phyloP scores from a whole-genome alignment of 2,329 filamentous ascomycete species.

The Aspergillus texensis region DNA sequence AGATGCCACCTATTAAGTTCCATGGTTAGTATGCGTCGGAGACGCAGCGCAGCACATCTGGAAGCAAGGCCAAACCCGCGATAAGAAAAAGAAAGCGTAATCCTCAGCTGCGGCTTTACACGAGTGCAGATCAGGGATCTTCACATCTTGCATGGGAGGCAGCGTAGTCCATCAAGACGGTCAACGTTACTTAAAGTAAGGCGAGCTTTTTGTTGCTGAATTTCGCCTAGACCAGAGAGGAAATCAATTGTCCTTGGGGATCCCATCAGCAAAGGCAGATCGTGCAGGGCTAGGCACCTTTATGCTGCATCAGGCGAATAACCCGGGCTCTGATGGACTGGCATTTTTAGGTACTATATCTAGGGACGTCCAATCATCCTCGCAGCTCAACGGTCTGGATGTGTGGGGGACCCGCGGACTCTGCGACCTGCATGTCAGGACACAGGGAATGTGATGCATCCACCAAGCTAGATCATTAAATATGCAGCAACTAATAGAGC shows the following conservation, averaged over 20 bases:
- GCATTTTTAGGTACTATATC: constrained; percentile 7
- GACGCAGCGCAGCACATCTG: constrained; percentile 17
- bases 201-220: constrained; percentile 24
- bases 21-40: constrained; percentile 21
- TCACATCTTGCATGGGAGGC: constrained; percentile 20
- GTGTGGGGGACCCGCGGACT: constrained; percentile 16
- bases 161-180: constrained; percentile 24
- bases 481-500: constrained; percentile 17
- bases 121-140: constrained; percentile 16
- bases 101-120: constrained; percentile 21
- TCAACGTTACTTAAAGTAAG: constrained; percentile 25
- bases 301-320: constrained; percentile 14
- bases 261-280: constrained; percentile 16
- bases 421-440: constrained; percentile 28
- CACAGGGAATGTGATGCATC: constrained; percentile 36
- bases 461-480: constrained; percentile 25
- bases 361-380: constrained; percentile 15
- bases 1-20: constrained; percentile 25
- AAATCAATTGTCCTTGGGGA: constrained; percentile 17
- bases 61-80: constrained; percentile 9
- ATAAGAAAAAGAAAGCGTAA: constrained; percentile 18
- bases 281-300: constrained; percentile 16
- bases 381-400: constrained; percentile 16
- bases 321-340: constrained; percentile 17
- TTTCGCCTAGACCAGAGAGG: constrained; percentile 15